These are phyloP conservation scores for Nicotiana sylvestris DNA, from an alignment of 257 asterid species.

Conservation along the genomic window DNA sequence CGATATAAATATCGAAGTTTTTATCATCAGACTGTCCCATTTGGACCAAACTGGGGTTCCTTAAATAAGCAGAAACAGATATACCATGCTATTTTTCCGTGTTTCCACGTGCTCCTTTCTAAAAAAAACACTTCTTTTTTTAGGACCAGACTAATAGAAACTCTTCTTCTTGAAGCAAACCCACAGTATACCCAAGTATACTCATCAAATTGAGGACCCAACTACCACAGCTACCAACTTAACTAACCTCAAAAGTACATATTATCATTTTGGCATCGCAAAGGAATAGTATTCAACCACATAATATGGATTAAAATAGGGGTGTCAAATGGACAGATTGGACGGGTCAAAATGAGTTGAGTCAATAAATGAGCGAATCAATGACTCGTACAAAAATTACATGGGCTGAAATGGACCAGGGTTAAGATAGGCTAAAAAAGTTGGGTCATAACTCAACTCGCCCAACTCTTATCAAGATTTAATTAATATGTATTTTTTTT, in stretches of 20 bases:
- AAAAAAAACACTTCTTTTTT: not conserved
- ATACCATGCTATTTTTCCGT: not conserved
- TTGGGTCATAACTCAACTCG: too few relatives aligned
- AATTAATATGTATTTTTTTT: too few relatives aligned
- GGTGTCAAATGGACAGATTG: too few relatives aligned
- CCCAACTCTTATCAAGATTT: too few relatives aligned
- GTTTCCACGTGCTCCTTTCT: not conserved
- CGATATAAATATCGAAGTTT: too few relatives aligned
- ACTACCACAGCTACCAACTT: not conserved
- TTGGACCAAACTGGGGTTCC: not conserved
- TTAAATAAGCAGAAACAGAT: not conserved
- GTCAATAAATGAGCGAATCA: too few relatives aligned
- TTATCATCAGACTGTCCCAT: not conserved
- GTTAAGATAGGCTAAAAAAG: too few relatives aligned
- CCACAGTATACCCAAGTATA: not conserved
- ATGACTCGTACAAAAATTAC: too few relatives aligned
- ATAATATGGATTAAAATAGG: too few relatives aligned
- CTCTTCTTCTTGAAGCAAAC: not conserved
- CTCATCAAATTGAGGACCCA: not conserved
- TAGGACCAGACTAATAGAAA: not conserved
- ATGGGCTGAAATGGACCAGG: accelerated
- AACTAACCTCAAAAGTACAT: not conserved
- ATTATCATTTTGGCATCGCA: not conserved
- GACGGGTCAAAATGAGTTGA: too few relatives aligned
- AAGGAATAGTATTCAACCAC: too few relatives aligned